phyloP scores from a whole-genome alignment of 495 filamentous ascomycete genomes.

The Peziza echinospora region DNA sequence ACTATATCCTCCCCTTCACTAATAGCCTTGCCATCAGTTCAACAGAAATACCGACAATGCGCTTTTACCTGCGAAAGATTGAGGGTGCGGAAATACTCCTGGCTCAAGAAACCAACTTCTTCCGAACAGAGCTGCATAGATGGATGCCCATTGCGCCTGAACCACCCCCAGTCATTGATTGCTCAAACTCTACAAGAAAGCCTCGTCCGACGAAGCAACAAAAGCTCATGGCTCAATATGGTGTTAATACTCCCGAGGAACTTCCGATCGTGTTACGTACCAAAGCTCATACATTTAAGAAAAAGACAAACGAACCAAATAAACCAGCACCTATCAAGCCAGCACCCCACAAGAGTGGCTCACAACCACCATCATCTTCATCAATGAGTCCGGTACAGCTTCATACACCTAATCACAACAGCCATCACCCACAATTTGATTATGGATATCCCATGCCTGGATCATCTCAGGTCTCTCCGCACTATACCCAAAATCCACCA shows the following conservation, averaged over 20 bases:
- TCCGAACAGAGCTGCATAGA: constrained; percentile 86
- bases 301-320: constrained; percentile 23
- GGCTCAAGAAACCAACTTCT: constrained; percentile 86
- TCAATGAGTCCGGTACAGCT: constrained; percentile 2
- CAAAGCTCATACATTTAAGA: constrained; percentile 44
- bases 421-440: constrained; percentile 13
- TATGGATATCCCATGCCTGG: constrained; percentile 7
- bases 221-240: constrained; percentile 74
- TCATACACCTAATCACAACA: constrained; percentile 10
- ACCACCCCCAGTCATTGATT: constrained; percentile 58
- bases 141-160: constrained; percentile 84
- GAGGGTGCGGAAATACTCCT: constrained; percentile 92
- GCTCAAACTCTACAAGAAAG: constrained; percentile 84
- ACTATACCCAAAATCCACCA: constrained; percentile 6
- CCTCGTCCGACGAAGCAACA: constrained; percentile 93
- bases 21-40: constrained; percentile 53
- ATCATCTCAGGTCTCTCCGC: constrained; percentile 13
- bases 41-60: constrained; percentile 65
- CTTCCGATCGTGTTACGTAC: constrained; percentile 58
- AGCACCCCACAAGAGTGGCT: constrained; percentile 8
- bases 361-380: constrained; percentile 2
- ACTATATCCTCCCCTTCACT: constrained; percentile 56
- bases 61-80: constrained; percentile 97
- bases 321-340: constrained; percentile 17
- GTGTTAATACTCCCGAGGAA: constrained; percentile 70